Base-by-base conservation (phyloP, 305 asterid genomes). In the Solanum hybrid region DNA sequence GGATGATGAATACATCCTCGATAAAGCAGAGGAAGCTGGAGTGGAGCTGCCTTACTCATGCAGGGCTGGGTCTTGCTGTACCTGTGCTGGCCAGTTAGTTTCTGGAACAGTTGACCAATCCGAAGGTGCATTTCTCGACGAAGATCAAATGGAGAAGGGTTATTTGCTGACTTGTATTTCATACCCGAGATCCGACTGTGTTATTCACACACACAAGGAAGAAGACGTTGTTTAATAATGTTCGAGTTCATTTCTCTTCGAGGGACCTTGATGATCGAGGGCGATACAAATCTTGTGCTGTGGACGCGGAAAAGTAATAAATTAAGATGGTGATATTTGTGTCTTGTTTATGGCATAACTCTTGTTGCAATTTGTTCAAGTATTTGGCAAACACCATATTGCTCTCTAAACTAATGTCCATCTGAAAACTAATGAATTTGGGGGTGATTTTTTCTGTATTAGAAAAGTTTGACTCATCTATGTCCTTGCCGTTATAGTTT, bases 31-130 rank as follows among this genome's bases (percentile, higher is more conserved):
- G 87, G 75, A 27, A 5, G 95, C 93, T 0, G 96, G 96, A 12
- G 0, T 92, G 7, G 95, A 94, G 16, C 87, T 94, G 56, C 94
- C 95, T 1, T 94, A 92, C 88, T 93, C 95, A 12, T 94, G 95
- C 89, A 78, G 94, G 80, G 94, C 95, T 11, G 95, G 96, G 17
- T 9, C 96, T n/a, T 94, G 96, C 92, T 90, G 92, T 4, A 91
- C 95, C 27, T 93, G 95, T 40, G 92, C 94, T 0, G 95, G 95
- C 2, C 90, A 90, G 34, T 24, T 92, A 6, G 93, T 73, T 29
- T 86, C 93, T 0, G 96, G 96, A 7, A 17, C 89, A 7, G 95
- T 93, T 0, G 95, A 94, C 86, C 96, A 94, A 72, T 93, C 95
- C 0, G 95, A 94, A 22, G 95, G 95, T 3, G 89, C 95, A 14